Evolutionary conservation across 2,329 filamentous ascomycete genomes (phyloP).

Genomic region (Ascochyta koolunga): DNA sequence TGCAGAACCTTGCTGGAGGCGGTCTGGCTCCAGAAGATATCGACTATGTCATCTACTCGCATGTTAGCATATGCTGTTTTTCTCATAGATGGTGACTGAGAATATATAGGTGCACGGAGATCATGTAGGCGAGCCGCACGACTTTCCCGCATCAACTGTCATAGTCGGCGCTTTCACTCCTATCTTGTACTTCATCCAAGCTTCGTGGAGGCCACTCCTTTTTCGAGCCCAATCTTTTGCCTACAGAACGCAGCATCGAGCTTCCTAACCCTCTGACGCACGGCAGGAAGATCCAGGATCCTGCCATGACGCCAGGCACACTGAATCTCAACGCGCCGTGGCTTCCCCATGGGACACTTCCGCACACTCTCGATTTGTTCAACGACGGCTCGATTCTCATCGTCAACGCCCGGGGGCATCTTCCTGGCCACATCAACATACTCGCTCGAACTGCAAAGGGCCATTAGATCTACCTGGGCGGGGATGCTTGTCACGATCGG

Average conservation of each 20-base stretch:
- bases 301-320: background rate
- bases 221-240: conserved; percentile 53
- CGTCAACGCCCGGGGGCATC: conserved; percentile 59
- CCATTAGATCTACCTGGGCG: conserved; percentile 57
- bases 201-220: conserved; percentile 43
- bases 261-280: conserved; percentile 42
- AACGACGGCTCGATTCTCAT: conserved; percentile 56
- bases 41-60: conserved; percentile 51
- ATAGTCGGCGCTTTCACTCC: conserved; percentile 45
- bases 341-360: conserved; percentile 53
- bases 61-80: conserved; percentile 36
- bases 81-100: background rate
- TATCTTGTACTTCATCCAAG: conserved; percentile 29
- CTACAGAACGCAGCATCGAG: conserved; percentile 54
- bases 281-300: conserved; percentile 11
- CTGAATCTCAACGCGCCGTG: conserved; percentile 44
- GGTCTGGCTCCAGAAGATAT: conserved; percentile 48
- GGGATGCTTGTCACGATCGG: conserved; percentile 62
- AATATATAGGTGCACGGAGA: conserved; percentile 49
- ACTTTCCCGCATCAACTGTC: conserved; percentile 48
- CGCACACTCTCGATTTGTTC: conserved; percentile 56
- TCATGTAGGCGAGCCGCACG: conserved; percentile 50
- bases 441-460: conserved; percentile 49
- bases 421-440: conserved; percentile 61
- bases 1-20: conserved; percentile 46